Base-by-base conservation (phyloP, 2,329 filamentous ascomycete genomes). In the Aphanoascus verrucosus region DNA sequence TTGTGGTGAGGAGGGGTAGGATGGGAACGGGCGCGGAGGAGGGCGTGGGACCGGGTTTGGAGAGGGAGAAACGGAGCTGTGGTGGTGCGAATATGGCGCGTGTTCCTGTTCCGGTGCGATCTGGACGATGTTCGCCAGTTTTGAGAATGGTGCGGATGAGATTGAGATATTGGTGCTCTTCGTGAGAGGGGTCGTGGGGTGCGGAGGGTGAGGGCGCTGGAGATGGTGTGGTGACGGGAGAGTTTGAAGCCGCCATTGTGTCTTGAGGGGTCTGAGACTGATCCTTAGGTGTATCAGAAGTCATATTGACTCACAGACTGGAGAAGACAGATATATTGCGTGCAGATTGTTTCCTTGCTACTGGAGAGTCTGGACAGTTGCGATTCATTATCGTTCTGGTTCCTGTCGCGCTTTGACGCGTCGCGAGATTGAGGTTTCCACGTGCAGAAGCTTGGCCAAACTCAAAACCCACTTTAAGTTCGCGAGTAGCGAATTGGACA, bases 91-190 rank as follows among this genome's bases (percentile, higher is more conserved):
- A 96, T 60, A 97, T 77, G 8, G 89, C 89, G 64, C 83, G 81
- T 9, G 93, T 98, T 53, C 93, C 93, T 3, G 93, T 98, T 51
- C 93, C 93, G 3, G 93, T 98, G 61, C 88, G 79, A 69, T 98
- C 93, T 32, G 88, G 89, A 15, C 93, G 84, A 66, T 89, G 84
- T 69, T 98, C 93, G 63, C 93, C 93, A 23, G 80, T 73, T 14
- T 82, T 74, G 14, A 98, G 77, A 64, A 97, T 96, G 60, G 88
- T 81, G 60, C 83, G 84, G 58, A 97, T 88, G 23, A 98, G 79
- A 62, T 91, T 79, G 56, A 98, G 83, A 68, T 98, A 98, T 71
- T 97, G 93, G 65, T 89, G 77, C 72, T 98, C 93, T 74, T 97
- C 90, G 64, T 95, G 88, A 11, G 56, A 43, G 32, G 55, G 54